Base-by-base conservation (phyloP, 768 basidiomycete genomes). In the Collybiopsis luxurians region DNA sequence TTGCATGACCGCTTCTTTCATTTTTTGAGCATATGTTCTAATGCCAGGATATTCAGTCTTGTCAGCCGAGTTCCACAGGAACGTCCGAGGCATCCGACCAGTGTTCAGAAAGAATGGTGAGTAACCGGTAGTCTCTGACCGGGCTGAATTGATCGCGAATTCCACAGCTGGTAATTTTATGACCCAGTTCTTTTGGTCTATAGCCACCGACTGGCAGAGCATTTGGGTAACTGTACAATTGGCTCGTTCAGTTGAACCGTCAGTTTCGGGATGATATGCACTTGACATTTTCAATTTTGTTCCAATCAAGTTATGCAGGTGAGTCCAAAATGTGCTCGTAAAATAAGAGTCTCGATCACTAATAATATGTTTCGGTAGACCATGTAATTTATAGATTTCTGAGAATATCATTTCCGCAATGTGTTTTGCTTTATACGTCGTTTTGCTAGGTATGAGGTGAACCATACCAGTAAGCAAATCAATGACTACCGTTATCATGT, bases 341-440 rank as follows among this genome's bases (percentile, higher is more conserved):
- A 73, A 74, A 12, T 65, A 59, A 1, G 64, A 45, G 40, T 69
- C 71, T 7, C 66, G 46, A 42, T 75, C 69, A 15, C 53, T 61
- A 6, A 66, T 59, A 13, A 73, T 66, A 0, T 31, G 13, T 0
- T 36, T 10, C 0, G 65, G 71, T 0, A 69, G 38, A 0, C 71
- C 70, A 58, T 64, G 74, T 0, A 59, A 59, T 7, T 68, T 69
- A 27, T 73, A 74, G 0, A 75, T 59, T 3, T 64, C 40, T 0
- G 50, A 53, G 39, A 72, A 73, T 3, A 74, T 52, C 0, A 73
- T 7, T 42, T 74, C 66, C 0, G 73, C 72, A 0, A 77, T 55
- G 0, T 75, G 65, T 1, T 30, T 31, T 0, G 74, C 69, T 0
- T 38, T 59, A 45, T 70, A 72, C 2, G 57, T 68, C 26, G 55